Evolutionary conservation across 352 stramenopile genomes (phyloP), one percentile per base, ranked within the genome.

Genomic region (Phytophthora foliorum): DNA sequence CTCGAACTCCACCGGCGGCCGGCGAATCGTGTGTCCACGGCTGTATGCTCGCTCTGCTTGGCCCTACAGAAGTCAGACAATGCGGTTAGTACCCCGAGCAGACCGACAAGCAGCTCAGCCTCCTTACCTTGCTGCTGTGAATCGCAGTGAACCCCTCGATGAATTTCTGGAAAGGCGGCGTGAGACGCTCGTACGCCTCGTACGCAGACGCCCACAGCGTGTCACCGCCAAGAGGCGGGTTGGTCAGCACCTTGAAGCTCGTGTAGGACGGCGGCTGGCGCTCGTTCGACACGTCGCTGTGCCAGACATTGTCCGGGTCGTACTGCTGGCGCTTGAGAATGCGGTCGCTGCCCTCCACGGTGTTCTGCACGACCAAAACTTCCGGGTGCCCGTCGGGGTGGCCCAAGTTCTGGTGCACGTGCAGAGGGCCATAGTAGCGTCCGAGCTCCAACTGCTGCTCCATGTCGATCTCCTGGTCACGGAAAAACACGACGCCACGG

Each of bases 141-240:
- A 84, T 76, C 16, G 78, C 78, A 4, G 69, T 81, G 16, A 86
- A 55, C 0, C 69, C 63, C 19, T 83, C 73, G 3, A 86, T 51
- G 36, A 83, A 74, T 42, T 69, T 72, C 53, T 82, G 63, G 34
- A 86, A 75, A 21, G 57, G 54, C 13, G 72, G 68, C 17, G 75
- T 77, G 4, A 86, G 58, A 32, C 70, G 75, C 9, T 86, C 72
- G 63, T 84, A 86, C 4, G 78, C 78, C 25, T 86, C 76, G 65
- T 81, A 81, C 5, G 58, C 61, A 1, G 75, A 82, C 2, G 74
- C 62, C 75, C 75, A 86, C 9, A 86, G 39, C 6, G 78, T 86
- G 49, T 82, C 78, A 14, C 69, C 78, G 22, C 78, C 78, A 36
- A 73, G 67, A 0, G 60, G 58, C 27, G 78, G 78, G 44, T 67